These are phyloP conservation scores for Miscanthus sacchariflorus DNA, from an alignment of 202 grass and related monocot species.

Conservation along the genomic window DNA sequence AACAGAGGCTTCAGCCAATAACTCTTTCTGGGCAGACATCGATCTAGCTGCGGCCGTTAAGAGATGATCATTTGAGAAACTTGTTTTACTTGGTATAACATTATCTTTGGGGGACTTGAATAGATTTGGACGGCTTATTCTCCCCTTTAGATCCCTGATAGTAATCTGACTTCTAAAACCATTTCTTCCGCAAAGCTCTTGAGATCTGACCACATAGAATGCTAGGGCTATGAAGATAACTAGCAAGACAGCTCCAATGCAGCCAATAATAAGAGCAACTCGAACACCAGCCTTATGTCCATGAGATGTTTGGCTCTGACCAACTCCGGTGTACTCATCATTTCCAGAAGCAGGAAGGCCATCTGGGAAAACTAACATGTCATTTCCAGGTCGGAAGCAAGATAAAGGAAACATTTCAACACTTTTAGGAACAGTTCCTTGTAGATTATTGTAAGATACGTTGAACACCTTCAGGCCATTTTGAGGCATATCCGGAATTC, in stretches of 20 bases:
- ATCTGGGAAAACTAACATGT: constrained; percentile 76
- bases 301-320: constrained; percentile 45
- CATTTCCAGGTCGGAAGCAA: constrained; percentile 95
- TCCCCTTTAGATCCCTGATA: constrained; percentile 80
- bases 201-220: constrained; percentile 84
- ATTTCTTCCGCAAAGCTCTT: constrained; percentile 89
- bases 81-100: constrained; percentile 80
- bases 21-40: constrained; percentile 91
- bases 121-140: constrained; percentile 57
- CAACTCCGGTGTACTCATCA: constrained; percentile 44
- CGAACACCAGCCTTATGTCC: constrained; percentile 68
- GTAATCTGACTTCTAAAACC: constrained; percentile 68
- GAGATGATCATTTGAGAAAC: constrained; percentile 96
- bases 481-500: constrained; percentile 86
- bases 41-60: constrained; percentile 77
- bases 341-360: constrained; percentile 64
- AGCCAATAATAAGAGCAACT: constrained; percentile 83
- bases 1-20: constrained; percentile 76
- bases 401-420: constrained; percentile 80
- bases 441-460: constrained; percentile 90
- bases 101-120: constrained; percentile 78
- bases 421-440: constrained; percentile 84
- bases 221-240: constrained; percentile 77
- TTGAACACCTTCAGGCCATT: constrained; percentile 73
- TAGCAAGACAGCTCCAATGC: constrained; percentile 78